Evolutionary conservation across 306 rosid genomes (phyloP).

Genomic region (Astragalus glycyphyllos): DNA sequence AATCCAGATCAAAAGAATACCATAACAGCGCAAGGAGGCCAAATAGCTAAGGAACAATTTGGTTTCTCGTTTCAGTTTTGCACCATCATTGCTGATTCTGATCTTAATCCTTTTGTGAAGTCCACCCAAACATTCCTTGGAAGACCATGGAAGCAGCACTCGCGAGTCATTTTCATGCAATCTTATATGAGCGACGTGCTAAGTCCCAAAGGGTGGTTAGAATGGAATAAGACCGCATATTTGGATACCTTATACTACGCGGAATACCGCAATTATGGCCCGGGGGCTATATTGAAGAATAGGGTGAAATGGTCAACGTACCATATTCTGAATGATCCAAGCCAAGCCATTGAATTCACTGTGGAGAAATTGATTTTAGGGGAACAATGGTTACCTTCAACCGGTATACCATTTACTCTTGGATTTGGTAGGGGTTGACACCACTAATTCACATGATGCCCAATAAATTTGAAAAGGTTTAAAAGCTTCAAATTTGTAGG

Average conservation of each 20-base stretch:
- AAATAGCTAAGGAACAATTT: constrained; percentile 32
- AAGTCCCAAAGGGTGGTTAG: constrained; percentile 79
- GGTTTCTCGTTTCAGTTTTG: constrained; percentile 84
- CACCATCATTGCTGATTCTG: constrained; percentile 63
- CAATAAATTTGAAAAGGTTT: too few species aligned
- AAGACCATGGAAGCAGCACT: constrained; percentile 74
- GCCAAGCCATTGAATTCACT: constrained; percentile 57
- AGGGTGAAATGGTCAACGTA: constrained; percentile 75
- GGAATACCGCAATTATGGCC: constrained; percentile 68
- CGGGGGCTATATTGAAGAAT: constrained; percentile 48
- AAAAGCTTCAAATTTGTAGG: too few species aligned
- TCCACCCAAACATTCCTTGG: constrained; percentile 68
- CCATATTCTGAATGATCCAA: constrained; percentile 49
- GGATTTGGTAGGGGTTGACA: constrained; percentile 50
- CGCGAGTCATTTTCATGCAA: constrained; percentile 64
- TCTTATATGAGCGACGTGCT: constrained; percentile 51
- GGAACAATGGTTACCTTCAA: constrained; percentile 76
- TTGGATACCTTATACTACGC: constrained; percentile 66
- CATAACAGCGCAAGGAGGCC: constrained; percentile 70
- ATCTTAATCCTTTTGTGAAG: constrained; percentile 38
- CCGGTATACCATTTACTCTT: constrained; percentile 61
- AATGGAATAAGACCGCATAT: constrained; percentile 54
- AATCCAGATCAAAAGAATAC: constrained; percentile 81
- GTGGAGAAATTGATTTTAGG: constrained; percentile 70
- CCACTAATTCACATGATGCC: too few species aligned